Evolutionary conservation across 768 basidiomycete genomes (phyloP), one percentile per base, ranked within the genome.

Genomic region (Auriculariales sp.): DNA sequence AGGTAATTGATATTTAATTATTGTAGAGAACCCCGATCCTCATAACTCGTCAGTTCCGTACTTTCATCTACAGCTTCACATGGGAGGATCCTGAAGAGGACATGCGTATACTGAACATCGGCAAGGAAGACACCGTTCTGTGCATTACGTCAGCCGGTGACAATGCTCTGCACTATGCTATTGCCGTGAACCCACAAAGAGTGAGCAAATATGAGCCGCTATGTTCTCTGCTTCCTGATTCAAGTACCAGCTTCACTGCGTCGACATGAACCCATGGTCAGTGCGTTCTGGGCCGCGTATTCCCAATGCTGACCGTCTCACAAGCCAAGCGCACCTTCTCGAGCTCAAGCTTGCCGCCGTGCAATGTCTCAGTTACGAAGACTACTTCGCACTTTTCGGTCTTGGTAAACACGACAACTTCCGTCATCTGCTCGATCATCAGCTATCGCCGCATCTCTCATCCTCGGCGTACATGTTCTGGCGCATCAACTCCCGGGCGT

Each of bases 91-190:
- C 85, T 0, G 71, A 72, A 4, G 81, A 77, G 53, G 85, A 88
- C 59, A 76, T 87, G 71, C 69, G 71, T 54, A 69, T 75, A 56
- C 65, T 88, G 4, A 58, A 77, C 14, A 61, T 87, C 50, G 71
- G 72, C 17, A 61, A 64, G 30, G 70, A 79, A 11, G 84, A 88
- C 63, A 71, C 76, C 1, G 71, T 87, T 59, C 69, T 87, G 11
- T 77, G 79, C 15, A 85, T 88, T 56, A 86, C 83, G 1, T 79
- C 77, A 47, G 85, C 82, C 2, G 84, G 84, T 0, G 84, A 86
- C 62, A 88, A 88, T 59, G 81, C 82, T 2, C 66, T 88, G 30
- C 83, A 86, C 59, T 88, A 88, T 54, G 83, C 82, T 6, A 78
- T 82, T 50, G 71, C 70, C n/a, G 77, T 75, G 2, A 61, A 68